Base-by-base conservation (phyloP, 208 protist genomes). In the Trypanosoma melophagium region DNA sequence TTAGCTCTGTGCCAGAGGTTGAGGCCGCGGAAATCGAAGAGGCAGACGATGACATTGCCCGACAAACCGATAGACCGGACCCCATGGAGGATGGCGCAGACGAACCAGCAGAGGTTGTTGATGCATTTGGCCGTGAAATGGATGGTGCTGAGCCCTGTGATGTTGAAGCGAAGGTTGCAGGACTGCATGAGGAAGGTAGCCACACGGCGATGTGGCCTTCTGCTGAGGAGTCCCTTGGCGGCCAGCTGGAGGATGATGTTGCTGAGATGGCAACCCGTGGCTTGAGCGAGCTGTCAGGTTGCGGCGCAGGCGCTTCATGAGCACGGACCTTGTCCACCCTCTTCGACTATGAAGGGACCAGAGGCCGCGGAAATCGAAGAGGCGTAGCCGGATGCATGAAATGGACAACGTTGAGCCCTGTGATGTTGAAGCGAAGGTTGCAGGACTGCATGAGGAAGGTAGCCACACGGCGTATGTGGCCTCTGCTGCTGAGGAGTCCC, bases 71-170 rank as follows among this genome's bases (percentile, higher is more conserved):
- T n/a, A n/a, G n/a, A n/a, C n/a, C n/a, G n/a, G n/a, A n/a, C n/a
- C n/a, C n/a, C n/a, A n/a, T n/a, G n/a, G n/a, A n/a, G n/a, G 66
- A 47, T 17, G 73, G 52, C 8, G 66, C 70, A 19, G 68, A 55
- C 24, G 60, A 49, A 13, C 28, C 51, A 2, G 52, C 58, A 17
- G 67, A 69, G 40, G 5, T 61, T 47, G 50, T 22, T 28, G 51
- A 35, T 12, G 67, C 44, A 17, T 60, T n/a, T 16, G 74, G 69
- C 47, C 66, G 63, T 56, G 67, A 59, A 35, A 67, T 74, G 59
- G 65, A 54, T 44, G 40, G 40, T 44, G 40, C 8, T 44, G 40
- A 44, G 12, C 40, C 40, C 12, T 7, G 12, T 44, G 40, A 44
- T 12, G 40, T 12, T 12, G 12, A 44, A 44, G 40, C 7, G 12